Conservation (phyloP, 2,329 filamentous ascomycete species). For the Botryotinia convoluta region DNA sequence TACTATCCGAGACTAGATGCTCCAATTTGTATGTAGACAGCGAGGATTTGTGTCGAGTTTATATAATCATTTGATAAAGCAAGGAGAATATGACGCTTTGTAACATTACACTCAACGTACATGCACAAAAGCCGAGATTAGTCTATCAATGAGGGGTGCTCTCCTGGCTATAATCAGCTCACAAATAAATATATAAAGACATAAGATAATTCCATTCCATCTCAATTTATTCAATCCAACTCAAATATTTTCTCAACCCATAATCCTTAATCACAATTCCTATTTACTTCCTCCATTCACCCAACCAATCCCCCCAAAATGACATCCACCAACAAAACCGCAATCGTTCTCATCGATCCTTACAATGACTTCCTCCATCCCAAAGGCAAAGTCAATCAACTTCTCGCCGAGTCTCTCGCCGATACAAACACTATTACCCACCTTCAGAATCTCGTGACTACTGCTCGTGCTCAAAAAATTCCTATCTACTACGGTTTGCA, state of each 20-base stretch:
- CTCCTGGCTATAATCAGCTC: not conserved
- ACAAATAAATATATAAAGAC: not conserved
- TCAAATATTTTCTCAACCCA: not conserved
- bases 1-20: not conserved
- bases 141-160: not conserved
- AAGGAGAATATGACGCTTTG: not conserved
- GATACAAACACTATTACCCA: constrained; percentile 35
- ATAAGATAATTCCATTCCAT: not conserved
- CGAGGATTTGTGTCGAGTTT: not conserved
- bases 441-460: constrained; percentile 31
- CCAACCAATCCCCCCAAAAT: not conserved
- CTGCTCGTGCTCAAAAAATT: constrained; percentile 32
- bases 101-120: not conserved
- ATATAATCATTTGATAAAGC: not conserved
- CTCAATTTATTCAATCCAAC: not conserved
- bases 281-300: not conserved
- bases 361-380: constrained; percentile 37
- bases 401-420: constrained; percentile 34
- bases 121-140: constrained; percentile 6
- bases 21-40: not conserved
- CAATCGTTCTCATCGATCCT: constrained; percentile 33
- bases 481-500: constrained; percentile 41
- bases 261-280: not conserved
- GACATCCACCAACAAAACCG: constrained; percentile 21
- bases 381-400: constrained; percentile 30